These are phyloP conservation scores for Exserohilum turcica DNA, from an alignment of 2,329 filamentous ascomycete genomes.

Conservation along the genomic window DNA sequence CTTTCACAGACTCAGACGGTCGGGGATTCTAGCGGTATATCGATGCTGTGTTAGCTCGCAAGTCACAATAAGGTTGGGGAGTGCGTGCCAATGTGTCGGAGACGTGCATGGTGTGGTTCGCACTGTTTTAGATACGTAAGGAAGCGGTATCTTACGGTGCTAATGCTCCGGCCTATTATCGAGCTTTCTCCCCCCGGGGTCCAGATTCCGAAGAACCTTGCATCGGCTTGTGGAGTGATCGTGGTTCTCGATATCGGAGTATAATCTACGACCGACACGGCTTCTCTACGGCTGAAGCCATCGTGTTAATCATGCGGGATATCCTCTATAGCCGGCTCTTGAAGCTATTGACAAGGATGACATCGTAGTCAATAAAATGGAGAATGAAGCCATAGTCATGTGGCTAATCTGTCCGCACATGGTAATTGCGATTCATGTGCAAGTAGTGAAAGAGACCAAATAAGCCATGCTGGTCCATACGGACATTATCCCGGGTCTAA, in stretches of 20 bases:
- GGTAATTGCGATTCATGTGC: background rate
- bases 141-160: background rate
- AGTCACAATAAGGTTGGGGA: background rate
- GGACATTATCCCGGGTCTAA: background rate
- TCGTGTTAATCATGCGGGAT: background rate
- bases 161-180: background rate
- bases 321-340: background rate
- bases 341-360: background rate
- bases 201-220: background rate
- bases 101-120: background rate
- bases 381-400: background rate
- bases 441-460: background rate
- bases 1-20: too few relatives aligned
- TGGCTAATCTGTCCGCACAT: background rate
- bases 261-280: too few relatives aligned
- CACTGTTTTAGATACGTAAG: background rate
- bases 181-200: background rate
- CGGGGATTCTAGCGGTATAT: background rate
- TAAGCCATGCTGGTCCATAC: background rate
- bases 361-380: background rate
- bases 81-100: background rate
- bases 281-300: background rate
- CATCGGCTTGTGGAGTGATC: too few relatives aligned
- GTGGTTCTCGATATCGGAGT: background rate
- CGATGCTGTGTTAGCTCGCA: too few relatives aligned